Percentiles rank a stretch among this genome's conserved stretches.
Evolutionary conservation across 2,329 filamentous ascomycete genomes (phyloP).

Genomic region (Onygenales sp.): DNA sequence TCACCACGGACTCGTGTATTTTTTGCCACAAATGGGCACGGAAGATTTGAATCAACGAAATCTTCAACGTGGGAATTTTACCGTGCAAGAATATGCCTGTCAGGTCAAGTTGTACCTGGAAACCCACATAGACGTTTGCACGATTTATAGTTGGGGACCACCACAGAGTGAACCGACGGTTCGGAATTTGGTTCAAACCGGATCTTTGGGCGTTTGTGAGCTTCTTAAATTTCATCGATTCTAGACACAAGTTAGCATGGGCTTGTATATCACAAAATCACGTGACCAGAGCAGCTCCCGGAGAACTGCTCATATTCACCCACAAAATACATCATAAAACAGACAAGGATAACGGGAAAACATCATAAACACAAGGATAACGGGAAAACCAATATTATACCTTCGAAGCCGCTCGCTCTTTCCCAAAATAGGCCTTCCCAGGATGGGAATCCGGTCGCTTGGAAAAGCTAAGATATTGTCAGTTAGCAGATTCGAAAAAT

Average conservation of each 20-base stretch:
- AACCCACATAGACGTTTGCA: slow-evolving; percentile 97
- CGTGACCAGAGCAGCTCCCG: too few relatives aligned
- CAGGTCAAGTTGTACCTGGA: slow-evolving; percentile 95
- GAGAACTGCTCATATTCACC: too few relatives aligned
- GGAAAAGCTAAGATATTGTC: slow-evolving; percentile 52
- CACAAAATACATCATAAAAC: too few relatives aligned
- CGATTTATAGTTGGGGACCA: slow-evolving; percentile 92
- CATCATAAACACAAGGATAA: too few relatives aligned
- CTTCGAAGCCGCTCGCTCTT: too few relatives aligned
- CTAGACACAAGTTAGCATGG: background rate
- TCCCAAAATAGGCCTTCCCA: slow-evolving; percentile 98
- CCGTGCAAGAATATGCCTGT: slow-evolving; percentile 98
- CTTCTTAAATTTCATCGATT: slow-evolving; percentile 95
- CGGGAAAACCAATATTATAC: too few relatives aligned
- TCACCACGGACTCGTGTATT: slow-evolving; percentile 96
- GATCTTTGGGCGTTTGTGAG: slow-evolving; percentile 93
- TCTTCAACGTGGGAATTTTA: slow-evolving; percentile 96
- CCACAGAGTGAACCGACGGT: slow-evolving; percentile 96
- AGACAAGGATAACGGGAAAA: too few relatives aligned
- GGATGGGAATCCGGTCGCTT: slow-evolving; percentile 89
- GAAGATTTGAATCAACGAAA: slow-evolving; percentile 98
- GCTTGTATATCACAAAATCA: background rate
- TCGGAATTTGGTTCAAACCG: slow-evolving; percentile 96
- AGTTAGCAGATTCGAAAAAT: too few relatives aligned
- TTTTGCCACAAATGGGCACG: slow-evolving; percentile 99